Percentiles rank a stretch among this genome's conserved stretches.
phyloP scores from a whole-genome alignment of 2,329 filamentous ascomycete genomes.

The Sporothrix mexicana region DNA sequence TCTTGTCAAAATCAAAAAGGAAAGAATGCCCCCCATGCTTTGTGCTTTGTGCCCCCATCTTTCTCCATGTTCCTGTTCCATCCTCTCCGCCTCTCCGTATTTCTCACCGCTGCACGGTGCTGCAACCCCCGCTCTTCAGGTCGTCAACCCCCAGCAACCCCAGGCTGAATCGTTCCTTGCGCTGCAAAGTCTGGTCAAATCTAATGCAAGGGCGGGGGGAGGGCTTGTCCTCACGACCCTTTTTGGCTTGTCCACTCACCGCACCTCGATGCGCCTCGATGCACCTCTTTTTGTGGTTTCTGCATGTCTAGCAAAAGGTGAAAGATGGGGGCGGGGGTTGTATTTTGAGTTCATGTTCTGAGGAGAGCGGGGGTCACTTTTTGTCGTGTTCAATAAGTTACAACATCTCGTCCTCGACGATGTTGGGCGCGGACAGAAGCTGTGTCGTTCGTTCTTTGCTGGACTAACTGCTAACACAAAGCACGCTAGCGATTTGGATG shows the following conservation, averaged over 20 bases:
- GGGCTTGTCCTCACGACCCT: no score
- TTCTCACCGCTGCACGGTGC: slow-evolving; percentile 16
- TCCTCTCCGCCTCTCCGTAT: not conserved
- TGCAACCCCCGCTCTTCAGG: not conserved
- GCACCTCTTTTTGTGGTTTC: not conserved
- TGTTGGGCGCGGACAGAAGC: not conserved
- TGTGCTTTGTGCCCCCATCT: not conserved
- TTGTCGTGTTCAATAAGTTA: not conserved
- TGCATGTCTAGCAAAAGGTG: not conserved
- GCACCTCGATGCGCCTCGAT: not conserved
- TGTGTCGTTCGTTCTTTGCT: not conserved
- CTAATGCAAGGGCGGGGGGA: not conserved
- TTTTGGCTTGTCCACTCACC: not conserved
- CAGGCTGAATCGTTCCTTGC: not conserved
- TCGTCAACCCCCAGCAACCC: not conserved
- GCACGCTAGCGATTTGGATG: not conserved
- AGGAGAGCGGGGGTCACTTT: not conserved
- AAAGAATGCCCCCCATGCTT: not conserved
- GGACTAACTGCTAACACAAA: not conserved
- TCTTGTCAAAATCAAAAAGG: no score
- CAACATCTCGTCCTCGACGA: not conserved
- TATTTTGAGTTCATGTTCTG: not conserved
- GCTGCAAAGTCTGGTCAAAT: not conserved
- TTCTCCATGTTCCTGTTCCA: no score
- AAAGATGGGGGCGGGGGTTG: slow-evolving; percentile 5